A percentile compares a stretch with the other conserved stretches of the same genome.
Evolutionary conservation across 371 early-diverging fungal genomes (phyloP).

Genomic region (Apophysomyces ossiformis): DNA sequence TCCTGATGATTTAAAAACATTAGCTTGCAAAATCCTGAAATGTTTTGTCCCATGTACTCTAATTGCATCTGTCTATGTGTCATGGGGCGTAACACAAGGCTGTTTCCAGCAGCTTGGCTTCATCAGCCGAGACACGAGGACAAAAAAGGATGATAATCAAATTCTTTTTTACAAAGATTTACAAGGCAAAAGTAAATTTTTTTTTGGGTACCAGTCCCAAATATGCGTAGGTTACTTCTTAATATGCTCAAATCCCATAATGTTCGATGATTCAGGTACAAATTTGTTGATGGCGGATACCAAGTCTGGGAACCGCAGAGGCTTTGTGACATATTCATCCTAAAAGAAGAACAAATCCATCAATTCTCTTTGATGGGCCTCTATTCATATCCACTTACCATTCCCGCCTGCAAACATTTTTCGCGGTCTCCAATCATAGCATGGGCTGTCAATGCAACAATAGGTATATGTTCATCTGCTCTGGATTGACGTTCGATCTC

Average conservation of each 20-base stretch:
- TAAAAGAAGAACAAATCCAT: constrained; percentile 15
- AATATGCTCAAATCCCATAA: constrained; percentile 2
- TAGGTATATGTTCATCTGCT: constrained; percentile 62
- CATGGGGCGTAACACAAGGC: too few species aligned
- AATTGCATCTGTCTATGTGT: too few species aligned
- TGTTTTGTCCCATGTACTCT: too few species aligned
- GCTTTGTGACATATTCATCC: constrained; percentile 81
- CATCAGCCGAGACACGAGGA: too few species aligned
- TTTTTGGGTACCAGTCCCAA: too few species aligned
- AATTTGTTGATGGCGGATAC: constrained; percentile 69
- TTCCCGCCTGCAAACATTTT: constrained; percentile 66
- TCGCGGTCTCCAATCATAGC: constrained; percentile 78
- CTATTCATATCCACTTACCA: constrained; percentile 40
- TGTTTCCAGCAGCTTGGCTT: too few species aligned
- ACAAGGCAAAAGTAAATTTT: too few species aligned
- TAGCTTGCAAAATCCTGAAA: too few species aligned
- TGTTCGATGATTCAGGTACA: constrained; percentile 28
- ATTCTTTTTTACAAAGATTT: too few species aligned
- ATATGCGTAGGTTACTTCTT: too few species aligned
- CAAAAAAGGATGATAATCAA: too few species aligned
- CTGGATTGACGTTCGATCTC: constrained; percentile 57
- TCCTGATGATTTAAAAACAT: too few species aligned
- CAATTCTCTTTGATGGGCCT: neutral
- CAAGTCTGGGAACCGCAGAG: constrained; percentile 61
- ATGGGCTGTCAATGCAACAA: constrained; percentile 80